A percentile compares a stretch with the other conserved stretches of the same genome.
phyloP scores from a whole-genome alignment of 495 filamentous ascomycete species.

The Extremus antarcticus region DNA sequence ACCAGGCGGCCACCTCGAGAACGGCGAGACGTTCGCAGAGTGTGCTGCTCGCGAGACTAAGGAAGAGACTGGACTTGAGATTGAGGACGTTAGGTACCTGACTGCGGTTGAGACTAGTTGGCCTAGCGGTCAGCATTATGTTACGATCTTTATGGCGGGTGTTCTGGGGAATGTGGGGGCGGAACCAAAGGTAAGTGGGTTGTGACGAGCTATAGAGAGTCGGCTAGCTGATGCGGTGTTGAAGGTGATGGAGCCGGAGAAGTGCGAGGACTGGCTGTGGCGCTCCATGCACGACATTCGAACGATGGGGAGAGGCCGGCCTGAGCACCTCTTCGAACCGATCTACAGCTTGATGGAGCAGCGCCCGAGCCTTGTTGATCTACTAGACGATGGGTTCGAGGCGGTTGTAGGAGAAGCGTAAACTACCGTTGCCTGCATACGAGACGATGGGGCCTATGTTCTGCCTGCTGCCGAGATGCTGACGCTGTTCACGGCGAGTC shows the following conservation, averaged over 20 bases:
- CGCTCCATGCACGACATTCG: constrained; percentile 38
- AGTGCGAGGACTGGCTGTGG: constrained; percentile 58
- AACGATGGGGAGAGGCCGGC: not conserved
- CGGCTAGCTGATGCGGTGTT: no score
- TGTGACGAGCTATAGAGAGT: no score
- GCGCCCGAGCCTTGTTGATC: not conserved
- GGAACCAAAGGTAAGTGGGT: constrained; percentile 40
- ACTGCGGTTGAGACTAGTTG: constrained; percentile 54
- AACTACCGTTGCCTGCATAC: no score
- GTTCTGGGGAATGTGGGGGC: no score
- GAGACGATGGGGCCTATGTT: no score
- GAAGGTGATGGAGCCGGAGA: constrained; percentile 46
- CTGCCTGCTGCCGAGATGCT: no score
- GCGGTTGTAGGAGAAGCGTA: no score
- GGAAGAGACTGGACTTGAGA: constrained; percentile 54
- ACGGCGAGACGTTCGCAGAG: constrained; percentile 44
- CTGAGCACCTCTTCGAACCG: constrained; percentile 8
- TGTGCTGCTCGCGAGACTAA: constrained; percentile 54
- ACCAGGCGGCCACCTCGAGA: constrained; percentile 60
- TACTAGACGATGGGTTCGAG: not conserved
- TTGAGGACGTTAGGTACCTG: constrained; percentile 38
- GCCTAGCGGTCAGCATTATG: constrained; percentile 47
- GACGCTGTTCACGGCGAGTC: no score
- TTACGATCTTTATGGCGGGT: constrained; percentile 52
- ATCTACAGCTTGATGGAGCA: constrained; percentile 7